phyloP scores from a whole-genome alignment of 2,329 filamentous ascomycete species.

The Colletotrichum melonis region DNA sequence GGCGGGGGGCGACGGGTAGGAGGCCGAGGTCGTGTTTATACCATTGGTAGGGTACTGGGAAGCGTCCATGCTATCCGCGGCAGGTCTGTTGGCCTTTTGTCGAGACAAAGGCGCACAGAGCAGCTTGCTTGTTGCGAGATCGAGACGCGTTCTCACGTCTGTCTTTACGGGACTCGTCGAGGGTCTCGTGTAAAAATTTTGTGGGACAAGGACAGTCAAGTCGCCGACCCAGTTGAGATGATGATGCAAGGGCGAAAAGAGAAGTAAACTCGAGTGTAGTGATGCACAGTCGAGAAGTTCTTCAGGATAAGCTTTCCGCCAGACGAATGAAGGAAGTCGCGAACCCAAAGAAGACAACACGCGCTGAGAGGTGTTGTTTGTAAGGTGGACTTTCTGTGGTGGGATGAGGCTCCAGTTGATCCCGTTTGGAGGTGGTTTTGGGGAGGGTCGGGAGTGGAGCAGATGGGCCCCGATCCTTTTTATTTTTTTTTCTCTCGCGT shows the following conservation, averaged over 20 bases:
- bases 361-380: slow-evolving; percentile 33
- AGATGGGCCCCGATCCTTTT: slow-evolving; percentile 37
- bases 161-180: slow-evolving; percentile 29
- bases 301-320: slow-evolving; percentile 21
- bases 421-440: slow-evolving; percentile 38
- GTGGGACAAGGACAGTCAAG: slow-evolving; percentile 35
- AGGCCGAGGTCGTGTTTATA: slow-evolving; percentile 64
- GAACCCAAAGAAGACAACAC: slow-evolving; percentile 35
- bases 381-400: slow-evolving; percentile 36
- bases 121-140: slow-evolving; percentile 23
- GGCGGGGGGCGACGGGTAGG: slow-evolving; percentile 63
- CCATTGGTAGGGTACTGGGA: slow-evolving; percentile 65
- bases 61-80: slow-evolving; percentile 62
- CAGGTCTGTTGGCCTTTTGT: slow-evolving; percentile 32
- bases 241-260: slow-evolving; percentile 10
- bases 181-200: slow-evolving; percentile 29
- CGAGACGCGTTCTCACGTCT: slow-evolving; percentile 36
- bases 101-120: slow-evolving; percentile 36
- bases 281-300: slow-evolving; percentile 3
- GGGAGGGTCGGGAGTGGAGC: slow-evolving; percentile 37
- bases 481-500: slow-evolving; percentile 35
- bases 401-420: slow-evolving; percentile 40
- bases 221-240: slow-evolving; percentile 22
- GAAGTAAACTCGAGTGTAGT: slow-evolving; percentile 13
- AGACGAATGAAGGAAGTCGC: slow-evolving; percentile 34